Conservation (phyloP, 2,329 filamentous ascomycete genomes). For the Sphaerulina populicola region DNA sequence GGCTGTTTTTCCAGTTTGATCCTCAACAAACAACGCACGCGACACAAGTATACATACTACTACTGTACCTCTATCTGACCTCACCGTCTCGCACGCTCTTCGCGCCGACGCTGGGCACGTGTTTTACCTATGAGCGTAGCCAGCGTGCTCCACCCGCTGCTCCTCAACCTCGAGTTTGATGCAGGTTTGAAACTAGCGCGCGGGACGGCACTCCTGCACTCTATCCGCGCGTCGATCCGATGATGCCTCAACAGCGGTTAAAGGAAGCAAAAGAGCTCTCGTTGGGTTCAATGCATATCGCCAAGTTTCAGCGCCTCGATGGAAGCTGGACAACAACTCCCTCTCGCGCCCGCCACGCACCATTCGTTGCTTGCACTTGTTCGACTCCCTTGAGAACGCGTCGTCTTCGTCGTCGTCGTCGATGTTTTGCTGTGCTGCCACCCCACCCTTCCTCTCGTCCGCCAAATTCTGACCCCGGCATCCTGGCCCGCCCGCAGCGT, state of each 20-base stretch:
- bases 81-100: background rate
- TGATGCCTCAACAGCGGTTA: slow-evolving; percentile 6
- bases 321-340: background rate
- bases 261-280: slow-evolving; percentile 2
- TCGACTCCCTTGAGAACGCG: background rate
- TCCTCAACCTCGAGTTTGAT: background rate
- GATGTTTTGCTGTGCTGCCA: background rate
- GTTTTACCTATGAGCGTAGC: too few relatives aligned
- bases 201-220: slow-evolving; percentile 2
- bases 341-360: background rate
- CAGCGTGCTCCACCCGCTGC: too few relatives aligned
- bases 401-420: too few relatives aligned
- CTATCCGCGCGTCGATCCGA: background rate
- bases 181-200: slow-evolving; percentile 3
- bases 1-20: background rate
- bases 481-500: slow-evolving; percentile 5
- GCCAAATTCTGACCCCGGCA: slow-evolving; percentile 1
- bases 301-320: background rate
- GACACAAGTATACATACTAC: too few relatives aligned
- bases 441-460: background rate
- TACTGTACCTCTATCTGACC: too few relatives aligned
- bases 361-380: background rate
- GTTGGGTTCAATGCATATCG: slow-evolving; percentile 6
- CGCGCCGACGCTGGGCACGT: background rate
- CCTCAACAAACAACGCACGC: background rate